These are phyloP conservation scores for Hypoxylon sp. DNA, from an alignment of 2,329 filamentous ascomycete genomes.

Conservation along the genomic window DNA sequence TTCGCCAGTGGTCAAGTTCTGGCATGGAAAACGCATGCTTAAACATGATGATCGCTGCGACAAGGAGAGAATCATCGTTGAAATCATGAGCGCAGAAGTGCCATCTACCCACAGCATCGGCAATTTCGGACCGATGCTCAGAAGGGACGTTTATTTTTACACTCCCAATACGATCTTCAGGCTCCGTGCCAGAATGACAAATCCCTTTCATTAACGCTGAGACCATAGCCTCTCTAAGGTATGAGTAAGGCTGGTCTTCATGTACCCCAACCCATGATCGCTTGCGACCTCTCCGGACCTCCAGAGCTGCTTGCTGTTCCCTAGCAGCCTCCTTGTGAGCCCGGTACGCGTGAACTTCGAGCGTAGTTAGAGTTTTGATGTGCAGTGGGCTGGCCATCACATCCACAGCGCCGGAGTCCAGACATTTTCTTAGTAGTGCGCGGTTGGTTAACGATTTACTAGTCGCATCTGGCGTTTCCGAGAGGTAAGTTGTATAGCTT, in stretches of 20 bases:
- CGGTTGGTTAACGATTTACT: constrained; percentile 59
- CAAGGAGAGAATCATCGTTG: constrained; percentile 89
- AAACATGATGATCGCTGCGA: constrained; percentile 89
- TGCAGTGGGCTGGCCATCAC: constrained; percentile 86
- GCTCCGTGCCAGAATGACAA: constrained; percentile 77
- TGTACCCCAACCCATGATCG: constrained; percentile 92
- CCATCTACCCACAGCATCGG: constrained; percentile 82
- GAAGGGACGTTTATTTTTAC: constrained; percentile 78
- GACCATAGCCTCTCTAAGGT: constrained; percentile 93
- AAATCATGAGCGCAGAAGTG: constrained; percentile 91
- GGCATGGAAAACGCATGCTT: constrained; percentile 88
- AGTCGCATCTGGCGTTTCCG: constrained; percentile 49
- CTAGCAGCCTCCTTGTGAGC: constrained; percentile 81
- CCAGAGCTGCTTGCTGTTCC: constrained; percentile 80
- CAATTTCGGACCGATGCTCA: constrained; percentile 76
- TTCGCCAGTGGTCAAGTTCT: constrained; percentile 84
- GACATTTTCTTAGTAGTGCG: constrained; percentile 75
- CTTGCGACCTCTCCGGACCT: constrained; percentile 82
- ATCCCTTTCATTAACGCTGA: constrained; percentile 91
- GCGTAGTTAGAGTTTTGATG: constrained; percentile 78
- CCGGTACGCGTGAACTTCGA: constrained; percentile 88
- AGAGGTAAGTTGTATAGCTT: constrained; percentile 48
- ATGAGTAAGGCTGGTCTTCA: constrained; percentile 88
- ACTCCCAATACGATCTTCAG: constrained; percentile 73
- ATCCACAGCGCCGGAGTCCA: constrained; percentile 90